Evolutionary conservation across 192 early-diverging fungal genomes (phyloP), one percentile per base, ranked within the genome.

Genomic region (Gonapodya sp.): DNA sequence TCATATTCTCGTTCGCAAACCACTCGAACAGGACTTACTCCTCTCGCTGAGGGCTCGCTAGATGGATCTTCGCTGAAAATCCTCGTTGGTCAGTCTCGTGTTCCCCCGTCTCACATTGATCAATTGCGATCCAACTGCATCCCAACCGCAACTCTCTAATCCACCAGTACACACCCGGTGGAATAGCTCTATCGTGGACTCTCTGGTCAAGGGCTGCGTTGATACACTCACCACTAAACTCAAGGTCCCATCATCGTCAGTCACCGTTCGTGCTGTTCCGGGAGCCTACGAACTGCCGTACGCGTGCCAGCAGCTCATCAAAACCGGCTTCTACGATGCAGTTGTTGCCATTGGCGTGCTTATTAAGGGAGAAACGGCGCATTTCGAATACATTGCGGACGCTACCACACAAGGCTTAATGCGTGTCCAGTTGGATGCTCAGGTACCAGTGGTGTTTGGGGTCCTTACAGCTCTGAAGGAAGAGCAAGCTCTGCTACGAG

Each of bases 341-440:
- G 94, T 90, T 1, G 96, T 99, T 80, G 93, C 93, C 80, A 93
- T 99, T 84, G 98, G 98, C 35, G 95, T 99, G 31, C 91, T 99
- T 74, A 98, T 99, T 90, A 99, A 98, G 92, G 98, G 98, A 80
- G 89, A 91, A 78, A 99, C 98, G 24, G 95, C 97, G 92, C 98
- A 99, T 81, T 99, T 98, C 91, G 98, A 98, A 87, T 99, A 99
- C 85, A 99, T 99, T 79, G 91, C 93, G n/a, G 98, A 99, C 73
- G 94, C 97, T 0, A 92, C 93, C 0, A 91, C 89, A 36, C 94
- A 96, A 24, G 98, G 96, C 0, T 87, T 99, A 37, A 99, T 98
- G 96, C 88, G 93, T n/a, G 97, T 99, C 32, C 94, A 95, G 0
- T 85, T 99, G 46, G 96, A 98, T 77, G 89, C 92, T 0, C 73